Base-by-base conservation (phyloP, 495 filamentous ascomycete species). In the Clavariopsis aquatica region DNA sequence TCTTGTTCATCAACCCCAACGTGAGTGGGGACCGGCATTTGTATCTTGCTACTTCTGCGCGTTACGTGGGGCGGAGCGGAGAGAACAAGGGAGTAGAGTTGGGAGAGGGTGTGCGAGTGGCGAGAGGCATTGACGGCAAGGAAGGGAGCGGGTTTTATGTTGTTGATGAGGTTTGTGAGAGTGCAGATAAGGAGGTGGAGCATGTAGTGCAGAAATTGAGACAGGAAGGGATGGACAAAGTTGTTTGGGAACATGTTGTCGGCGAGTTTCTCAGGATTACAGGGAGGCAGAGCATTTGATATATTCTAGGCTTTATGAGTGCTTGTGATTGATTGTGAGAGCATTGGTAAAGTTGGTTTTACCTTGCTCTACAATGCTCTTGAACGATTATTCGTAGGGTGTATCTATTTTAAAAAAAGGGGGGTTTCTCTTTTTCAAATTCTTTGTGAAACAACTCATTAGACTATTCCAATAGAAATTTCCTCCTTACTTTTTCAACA, bases 11-110 rank as follows among this genome's bases (percentile, higher is more conserved):
- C 23, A 69, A 77, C 0, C 31, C 62, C 0, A 66, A 72, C 10
- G 84, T 85, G 72, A 75, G 75, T 49, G 85, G 83, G 0, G 80
- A 85, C 70, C 67, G 84, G 28, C 82, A 86, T 66, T 34, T 85
- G 46, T 87, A 78, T 60, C 60, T 83, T 5, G 76, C 57, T 51
- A 67, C 64, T 0, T 62, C 51, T 46, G 52, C 41, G 5, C n/a
- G 41, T 41, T 67, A 52, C 53, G 17, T 43, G 27, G 22, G 51
- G n/a, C 12, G 19, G 34, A 26, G 1, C 1, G 58, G 53, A 9
- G 46, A n/a, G 24, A 20, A 12, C 1, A 29, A 46, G 12, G 62
- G 51, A 1, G 38, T 60, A 17, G 49, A 20, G 12, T 38, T n/a
- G 47, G 36, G 23, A 41, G 29, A 3, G 43, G 51, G n/a, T 27